Evolutionary conservation across 2,329 filamentous ascomycete genomes (phyloP), one percentile per base, ranked within the genome.

Genomic region (Hymenoscyphus fructigenus): DNA sequence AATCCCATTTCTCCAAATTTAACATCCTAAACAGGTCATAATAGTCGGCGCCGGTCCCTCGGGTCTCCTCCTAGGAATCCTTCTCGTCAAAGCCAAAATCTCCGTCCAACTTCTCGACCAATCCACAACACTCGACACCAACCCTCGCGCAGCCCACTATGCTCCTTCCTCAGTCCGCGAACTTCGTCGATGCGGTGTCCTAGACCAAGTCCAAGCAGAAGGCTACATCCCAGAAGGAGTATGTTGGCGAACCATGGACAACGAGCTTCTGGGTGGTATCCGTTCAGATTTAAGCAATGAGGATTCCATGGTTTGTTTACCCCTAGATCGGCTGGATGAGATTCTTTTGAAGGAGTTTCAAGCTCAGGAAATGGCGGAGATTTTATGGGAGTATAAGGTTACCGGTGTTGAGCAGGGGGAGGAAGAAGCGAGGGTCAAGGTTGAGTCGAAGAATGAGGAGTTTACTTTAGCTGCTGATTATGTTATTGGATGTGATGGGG

Each of bases 111-210:
- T 87, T 17, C 78, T 89, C 62, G 87, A 89, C 70, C 82, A 82
- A 2, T 79, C 82, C 2, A 73, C 79, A 23, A 77, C 82, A 61
- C 79, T 88, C 44, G 84, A 88, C 75, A 78, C 82, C 64, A 84
- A 85, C 65, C 86, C 87, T 0, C 84, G 86, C 38, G 87, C 86
- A 20, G 84, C 85, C 2, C 84, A 88, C 74, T 88, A 88, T 73
- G 84, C 83, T 5, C 79, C 83, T 0, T 80, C 84, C 0, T 85
- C 85, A 2, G 81, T 85, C 41, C 82, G 82, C 36, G 85, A 88
- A 67, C 79, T 89, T 60, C 74, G 79, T 53, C 81, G 84, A 29
- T 86, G 86, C 0, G 86, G 86, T 0, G 80, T 89, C 15, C 75
- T 88, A 23, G 80, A 82, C 17, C 79, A 83, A 68, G 76, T 83